phyloP scores from a whole-genome alignment of 2,329 filamentous ascomycete species.

The Penicillium nordicum region DNA sequence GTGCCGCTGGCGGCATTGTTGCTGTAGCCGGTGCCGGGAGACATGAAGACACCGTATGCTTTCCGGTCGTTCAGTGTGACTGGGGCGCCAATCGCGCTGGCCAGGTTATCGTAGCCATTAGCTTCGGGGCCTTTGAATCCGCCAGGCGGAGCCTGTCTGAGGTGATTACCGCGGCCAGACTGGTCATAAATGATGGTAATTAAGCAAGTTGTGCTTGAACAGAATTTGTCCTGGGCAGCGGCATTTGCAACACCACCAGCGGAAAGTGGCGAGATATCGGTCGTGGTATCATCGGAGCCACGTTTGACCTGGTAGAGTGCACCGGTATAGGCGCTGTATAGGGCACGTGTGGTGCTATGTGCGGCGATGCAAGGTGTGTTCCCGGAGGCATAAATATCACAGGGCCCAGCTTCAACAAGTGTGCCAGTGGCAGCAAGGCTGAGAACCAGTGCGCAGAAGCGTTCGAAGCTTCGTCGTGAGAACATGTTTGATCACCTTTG shows the following conservation, averaged over 20 bases:
- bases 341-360: conserved; percentile 62
- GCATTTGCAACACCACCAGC: conserved; percentile 63
- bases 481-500: conserved; percentile 29
- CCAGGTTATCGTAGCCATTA: conserved; percentile 59
- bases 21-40: conserved; percentile 61
- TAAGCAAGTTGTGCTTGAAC: conserved; percentile 58
- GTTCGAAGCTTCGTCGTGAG: conserved; percentile 27
- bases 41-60: conserved; percentile 62
- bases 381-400: conserved; percentile 59
- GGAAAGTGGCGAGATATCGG: conserved; percentile 50
- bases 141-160: conserved; percentile 60
- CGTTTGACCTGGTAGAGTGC: conserved; percentile 60
- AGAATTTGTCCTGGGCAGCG: conserved; percentile 60
- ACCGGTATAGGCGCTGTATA: conserved; percentile 55
- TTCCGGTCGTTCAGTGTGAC: conserved; percentile 60
- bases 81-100: conserved; percentile 58
- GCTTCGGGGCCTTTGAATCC: conserved; percentile 55
- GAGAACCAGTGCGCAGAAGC: conserved; percentile 27
- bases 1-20: conserved; percentile 54
- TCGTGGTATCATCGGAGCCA: conserved; percentile 49
- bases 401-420: conserved; percentile 54
- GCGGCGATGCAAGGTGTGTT: conserved; percentile 63
- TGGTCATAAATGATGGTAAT: conserved; percentile 66
- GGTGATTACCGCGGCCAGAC: conserved; percentile 59
- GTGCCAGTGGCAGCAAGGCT: conserved; percentile 37